Evolutionary conservation across 2,329 filamentous ascomycete species (phyloP).

Genomic region (Huntiella bhutanensis): DNA sequence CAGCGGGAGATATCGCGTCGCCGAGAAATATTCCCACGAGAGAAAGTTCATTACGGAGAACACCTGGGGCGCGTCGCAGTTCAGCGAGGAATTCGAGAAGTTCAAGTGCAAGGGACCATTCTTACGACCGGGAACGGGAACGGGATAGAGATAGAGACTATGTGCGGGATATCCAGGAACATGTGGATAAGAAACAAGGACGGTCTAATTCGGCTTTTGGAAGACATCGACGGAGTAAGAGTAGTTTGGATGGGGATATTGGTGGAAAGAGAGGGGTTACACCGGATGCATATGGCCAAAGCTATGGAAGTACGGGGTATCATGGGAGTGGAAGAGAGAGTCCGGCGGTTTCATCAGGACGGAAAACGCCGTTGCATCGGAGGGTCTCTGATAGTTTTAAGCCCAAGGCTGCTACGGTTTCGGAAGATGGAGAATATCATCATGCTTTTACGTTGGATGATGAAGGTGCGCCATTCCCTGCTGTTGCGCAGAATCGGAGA

Average conservation of each 20-base stretch:
- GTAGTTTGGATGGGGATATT: slow-evolving; percentile 6
- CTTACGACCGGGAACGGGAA: slow-evolving; percentile 21
- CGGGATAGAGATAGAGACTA: background rate
- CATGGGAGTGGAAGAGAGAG: background rate
- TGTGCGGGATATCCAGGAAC: slow-evolving; percentile 24
- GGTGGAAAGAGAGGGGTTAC: background rate
- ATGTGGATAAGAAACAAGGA: slow-evolving; percentile 17
- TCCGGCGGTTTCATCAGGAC: background rate
- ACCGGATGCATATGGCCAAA: background rate
- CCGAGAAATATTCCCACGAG: slow-evolving; percentile 42
- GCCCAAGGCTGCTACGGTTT: background rate
- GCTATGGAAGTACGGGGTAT: background rate
- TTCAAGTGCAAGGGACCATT: slow-evolving; percentile 19
- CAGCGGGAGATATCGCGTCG: slow-evolving; percentile 17
- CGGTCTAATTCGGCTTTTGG: background rate
- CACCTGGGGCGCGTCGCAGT: slow-evolving; percentile 27
- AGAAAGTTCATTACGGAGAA: slow-evolving; percentile 48
- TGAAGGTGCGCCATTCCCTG: slow-evolving; percentile 51
- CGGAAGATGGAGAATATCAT: slow-evolving; percentile 7
- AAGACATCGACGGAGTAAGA: slow-evolving; percentile 7
- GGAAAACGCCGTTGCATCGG: slow-evolving; percentile 1
- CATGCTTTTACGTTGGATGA: slow-evolving; percentile 25
- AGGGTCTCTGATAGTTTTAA: slow-evolving; percentile 7
- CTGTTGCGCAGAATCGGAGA: slow-evolving; percentile 41
- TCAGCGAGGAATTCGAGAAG: slow-evolving; percentile 20